Conservation (phyloP, 2,329 filamentous ascomycete species). For the Onygenales sp. region DNA sequence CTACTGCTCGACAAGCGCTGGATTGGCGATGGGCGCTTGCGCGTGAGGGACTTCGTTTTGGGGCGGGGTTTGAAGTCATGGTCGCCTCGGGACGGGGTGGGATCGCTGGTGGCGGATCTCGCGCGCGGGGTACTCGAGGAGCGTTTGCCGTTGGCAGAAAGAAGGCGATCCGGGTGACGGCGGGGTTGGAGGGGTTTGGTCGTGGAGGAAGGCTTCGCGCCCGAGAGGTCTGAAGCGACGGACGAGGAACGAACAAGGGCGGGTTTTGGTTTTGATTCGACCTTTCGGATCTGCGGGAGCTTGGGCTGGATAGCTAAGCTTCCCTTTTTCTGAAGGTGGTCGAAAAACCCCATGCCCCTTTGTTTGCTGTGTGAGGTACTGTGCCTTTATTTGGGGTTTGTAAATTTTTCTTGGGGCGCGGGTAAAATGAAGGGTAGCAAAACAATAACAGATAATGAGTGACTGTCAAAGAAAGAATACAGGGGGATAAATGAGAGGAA, state of each 20-base stretch:
- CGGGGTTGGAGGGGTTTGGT: not conserved
- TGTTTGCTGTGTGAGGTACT: not conserved
- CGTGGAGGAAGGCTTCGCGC: conserved; percentile 3
- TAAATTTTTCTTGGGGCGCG: not conserved
- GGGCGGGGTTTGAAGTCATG: not conserved
- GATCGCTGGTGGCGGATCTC: not conserved
- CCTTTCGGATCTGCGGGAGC: conserved; percentile 33
- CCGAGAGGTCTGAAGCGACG: conserved; percentile 16
- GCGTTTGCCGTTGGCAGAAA: not conserved
- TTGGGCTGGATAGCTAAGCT: conserved; percentile 32
- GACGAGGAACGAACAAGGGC: conserved; percentile 19
- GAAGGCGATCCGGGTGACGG: not conserved
- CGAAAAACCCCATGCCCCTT: conserved; percentile 32
- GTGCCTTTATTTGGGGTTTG: not conserved
- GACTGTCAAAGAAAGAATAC: not conserved
- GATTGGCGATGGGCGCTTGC: conserved; percentile 31
- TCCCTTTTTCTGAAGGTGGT: conserved; percentile 36
- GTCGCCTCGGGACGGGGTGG: not conserved
- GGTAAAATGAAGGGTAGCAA: not conserved
- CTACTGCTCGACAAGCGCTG: conserved; percentile 31
- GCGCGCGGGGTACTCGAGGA: not conserved
- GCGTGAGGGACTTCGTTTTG: conserved; percentile 14
- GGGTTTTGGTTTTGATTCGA: conserved; percentile 22
- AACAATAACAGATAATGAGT: not conserved
- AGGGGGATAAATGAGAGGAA: not conserved